phyloP scores from a whole-genome alignment of 441 rosid species.

The Syzygium syzygioides region DNA sequence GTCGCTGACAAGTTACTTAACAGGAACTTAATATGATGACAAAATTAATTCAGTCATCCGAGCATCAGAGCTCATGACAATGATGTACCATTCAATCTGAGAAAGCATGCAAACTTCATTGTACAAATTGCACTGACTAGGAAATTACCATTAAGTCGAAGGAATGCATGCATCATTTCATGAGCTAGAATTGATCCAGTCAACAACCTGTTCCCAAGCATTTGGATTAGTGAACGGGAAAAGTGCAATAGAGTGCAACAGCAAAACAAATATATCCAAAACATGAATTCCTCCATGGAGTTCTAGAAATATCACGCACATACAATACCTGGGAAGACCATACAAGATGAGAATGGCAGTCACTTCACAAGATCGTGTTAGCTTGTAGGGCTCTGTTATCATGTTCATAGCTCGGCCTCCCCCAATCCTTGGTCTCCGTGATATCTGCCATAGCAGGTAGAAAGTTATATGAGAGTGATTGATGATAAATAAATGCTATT shows the following conservation, averaged over 20 bases:
- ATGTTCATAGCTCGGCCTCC: constrained; percentile 59
- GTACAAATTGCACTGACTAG: not conserved
- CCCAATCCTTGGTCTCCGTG: constrained; percentile 75
- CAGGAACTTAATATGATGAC: not conserved
- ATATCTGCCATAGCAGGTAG: constrained; percentile 39
- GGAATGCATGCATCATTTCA: constrained; percentile 99
- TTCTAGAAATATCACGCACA: not conserved
- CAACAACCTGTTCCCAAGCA: constrained; percentile 34
- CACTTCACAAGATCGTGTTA: constrained; percentile 83
- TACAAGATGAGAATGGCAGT: constrained; percentile 93
- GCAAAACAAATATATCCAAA: not conserved
- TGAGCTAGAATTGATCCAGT: constrained; percentile 96
- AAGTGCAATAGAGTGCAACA: not conserved
- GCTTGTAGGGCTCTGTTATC: constrained; percentile 79
- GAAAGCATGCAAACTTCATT: not conserved
- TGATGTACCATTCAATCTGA: not conserved
- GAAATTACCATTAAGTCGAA: constrained; percentile 65
- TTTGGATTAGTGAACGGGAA: not conserved
- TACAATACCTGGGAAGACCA: constrained; percentile 88
- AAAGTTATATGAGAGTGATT: not conserved
- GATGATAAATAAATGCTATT: not conserved
- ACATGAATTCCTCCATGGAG: not conserved
- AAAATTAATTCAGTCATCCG: not conserved
- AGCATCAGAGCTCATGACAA: not conserved
- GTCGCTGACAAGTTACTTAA: not conserved